Evolutionary conservation across 352 stramenopile genomes (phyloP).

Genomic region (Phytophthora megakarya): DNA sequence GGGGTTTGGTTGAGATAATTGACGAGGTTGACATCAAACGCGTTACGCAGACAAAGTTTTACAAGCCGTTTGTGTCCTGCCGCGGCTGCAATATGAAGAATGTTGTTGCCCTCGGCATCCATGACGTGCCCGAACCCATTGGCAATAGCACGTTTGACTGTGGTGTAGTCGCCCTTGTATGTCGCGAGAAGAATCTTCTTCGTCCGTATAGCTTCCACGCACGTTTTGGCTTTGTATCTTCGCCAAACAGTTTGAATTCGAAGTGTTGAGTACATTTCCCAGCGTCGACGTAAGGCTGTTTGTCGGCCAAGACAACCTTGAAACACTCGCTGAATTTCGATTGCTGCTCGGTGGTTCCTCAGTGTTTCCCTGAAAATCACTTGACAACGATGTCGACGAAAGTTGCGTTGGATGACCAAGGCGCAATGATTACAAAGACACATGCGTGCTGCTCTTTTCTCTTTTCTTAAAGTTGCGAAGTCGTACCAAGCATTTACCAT

Average conservation of each 20-base stretch:
- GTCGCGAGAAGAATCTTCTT: slow-evolving; percentile 69
- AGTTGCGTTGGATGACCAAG: slow-evolving; percentile 72
- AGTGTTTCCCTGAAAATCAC: slow-evolving; percentile 46
- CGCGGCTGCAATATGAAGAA: slow-evolving; percentile 73
- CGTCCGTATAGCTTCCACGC: slow-evolving; percentile 43
- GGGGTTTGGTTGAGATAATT: slow-evolving; percentile 67
- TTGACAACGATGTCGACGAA: slow-evolving; percentile 60
- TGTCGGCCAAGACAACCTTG: slow-evolving; percentile 52
- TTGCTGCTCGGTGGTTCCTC: slow-evolving; percentile 45
- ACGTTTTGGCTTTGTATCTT: slow-evolving; percentile 41
- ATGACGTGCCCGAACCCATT: slow-evolving; percentile 53
- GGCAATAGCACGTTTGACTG: slow-evolving; percentile 59
- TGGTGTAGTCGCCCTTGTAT: slow-evolving; percentile 78
- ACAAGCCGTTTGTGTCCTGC: slow-evolving; percentile 77
- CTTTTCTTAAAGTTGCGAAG: slow-evolving; percentile 34
- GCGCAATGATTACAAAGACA: slow-evolving; percentile 46
- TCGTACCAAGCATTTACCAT: slow-evolving; percentile 27
- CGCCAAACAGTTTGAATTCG: slow-evolving; percentile 68
- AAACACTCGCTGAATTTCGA: slow-evolving; percentile 62
- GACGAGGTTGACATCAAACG: slow-evolving; percentile 71
- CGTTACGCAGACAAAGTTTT: slow-evolving; percentile 80
- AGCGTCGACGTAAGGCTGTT: slow-evolving; percentile 41
- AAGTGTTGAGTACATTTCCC: slow-evolving; percentile 46
- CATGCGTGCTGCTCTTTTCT: slow-evolving; percentile 44
- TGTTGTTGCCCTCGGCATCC: slow-evolving; percentile 65